phyloP scores from a whole-genome alignment of 352 stramenopile species.

The Globisporangium solare region DNA sequence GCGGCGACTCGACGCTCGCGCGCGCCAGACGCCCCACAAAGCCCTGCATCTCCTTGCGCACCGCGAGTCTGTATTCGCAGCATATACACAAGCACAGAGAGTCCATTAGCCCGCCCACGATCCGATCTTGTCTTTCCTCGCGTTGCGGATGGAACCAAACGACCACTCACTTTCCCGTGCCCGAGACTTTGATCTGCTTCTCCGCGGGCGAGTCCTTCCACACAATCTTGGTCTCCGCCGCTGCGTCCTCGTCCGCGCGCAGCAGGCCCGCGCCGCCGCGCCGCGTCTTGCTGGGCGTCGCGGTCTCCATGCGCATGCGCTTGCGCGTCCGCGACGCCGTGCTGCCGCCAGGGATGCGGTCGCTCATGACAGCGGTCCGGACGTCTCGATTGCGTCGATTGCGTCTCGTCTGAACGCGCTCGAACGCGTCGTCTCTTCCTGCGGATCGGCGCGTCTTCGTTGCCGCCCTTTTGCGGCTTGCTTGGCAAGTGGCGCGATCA shows the following conservation, averaged over 20 bases:
- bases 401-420: background rate
- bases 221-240: constrained; percentile 46
- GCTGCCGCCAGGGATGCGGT: background rate
- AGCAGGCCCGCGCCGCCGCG: background rate
- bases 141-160: background rate
- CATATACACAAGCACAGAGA: background rate
- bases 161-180: constrained; percentile 43
- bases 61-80: constrained; percentile 28
- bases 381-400: background rate
- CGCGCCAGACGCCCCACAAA: constrained; percentile 59
- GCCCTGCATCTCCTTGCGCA: constrained; percentile 64
- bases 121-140: too few relatives aligned
- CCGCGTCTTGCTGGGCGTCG: constrained; percentile 18
- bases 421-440: too few relatives aligned
- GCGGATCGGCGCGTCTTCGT: background rate
- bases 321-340: constrained; percentile 32
- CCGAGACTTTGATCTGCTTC: constrained; percentile 76
- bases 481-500: too few relatives aligned
- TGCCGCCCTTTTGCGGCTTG: background rate
- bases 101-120: background rate
- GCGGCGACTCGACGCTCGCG: constrained; percentile 42
- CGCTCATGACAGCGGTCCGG: constrained; percentile 1
- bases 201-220: constrained; percentile 78
- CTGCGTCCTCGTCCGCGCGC: constrained; percentile 3
- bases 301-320: constrained; percentile 34